A percentile compares a stretch with the other conserved stretches of the same genome.
Conservation (phyloP, 176 grass and related monocot genomes). For the Aechmea fasciata region DNA sequence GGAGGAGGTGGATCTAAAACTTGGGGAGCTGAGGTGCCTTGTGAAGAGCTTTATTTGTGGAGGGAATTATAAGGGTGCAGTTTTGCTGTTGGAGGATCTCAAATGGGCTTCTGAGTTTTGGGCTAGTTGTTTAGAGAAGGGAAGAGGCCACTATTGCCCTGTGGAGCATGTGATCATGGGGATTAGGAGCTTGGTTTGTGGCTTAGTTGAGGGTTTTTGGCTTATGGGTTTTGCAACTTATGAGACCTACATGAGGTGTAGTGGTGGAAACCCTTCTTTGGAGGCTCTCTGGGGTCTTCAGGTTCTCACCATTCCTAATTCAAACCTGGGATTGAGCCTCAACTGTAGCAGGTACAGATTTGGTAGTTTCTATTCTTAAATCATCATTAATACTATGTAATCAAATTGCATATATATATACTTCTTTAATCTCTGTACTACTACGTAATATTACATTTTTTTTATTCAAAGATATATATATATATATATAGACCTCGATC, state of each 20-base stretch:
- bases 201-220: constrained; percentile 26
- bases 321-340: constrained; percentile 66
- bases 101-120: constrained; percentile 63
- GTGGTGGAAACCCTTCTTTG: constrained; percentile 58
- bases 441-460: background rate
- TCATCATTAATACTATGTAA: background rate
- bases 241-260: constrained; percentile 64
- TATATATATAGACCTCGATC: background rate
- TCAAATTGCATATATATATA: background rate
- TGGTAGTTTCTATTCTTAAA: background rate
- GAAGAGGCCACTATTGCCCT: constrained; percentile 49
- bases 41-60: constrained; percentile 28
- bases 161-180: constrained; percentile 71
- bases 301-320: constrained; percentile 46
- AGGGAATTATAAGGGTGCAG: constrained; percentile 23
- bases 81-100: constrained; percentile 68
- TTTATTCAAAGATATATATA: background rate
- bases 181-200: constrained; percentile 36
- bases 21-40: constrained; percentile 58
- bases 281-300: constrained; percentile 73
- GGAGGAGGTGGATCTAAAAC: constrained; percentile 59
- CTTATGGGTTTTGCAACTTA: constrained; percentile 65
- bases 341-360: constrained; percentile 63
- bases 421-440: background rate
- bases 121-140: constrained; percentile 25